Percentiles rank a stretch among this genome's conserved stretches.
Evolutionary conservation across 179 eudicot species (phyloP).

Genomic region (Beta macrorhiza): DNA sequence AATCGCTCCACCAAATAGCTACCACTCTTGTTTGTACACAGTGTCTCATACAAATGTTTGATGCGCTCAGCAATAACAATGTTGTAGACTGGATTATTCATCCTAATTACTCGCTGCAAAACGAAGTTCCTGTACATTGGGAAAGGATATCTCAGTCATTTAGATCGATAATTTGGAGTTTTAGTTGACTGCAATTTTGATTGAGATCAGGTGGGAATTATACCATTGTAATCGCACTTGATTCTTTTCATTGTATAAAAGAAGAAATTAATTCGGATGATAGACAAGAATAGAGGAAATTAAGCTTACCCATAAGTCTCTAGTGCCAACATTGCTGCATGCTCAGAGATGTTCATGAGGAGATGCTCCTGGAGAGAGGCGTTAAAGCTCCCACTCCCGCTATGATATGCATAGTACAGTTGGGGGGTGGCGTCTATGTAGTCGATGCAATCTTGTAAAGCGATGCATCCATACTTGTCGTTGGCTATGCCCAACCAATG

Average conservation of each 20-base stretch:
- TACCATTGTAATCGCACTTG: background rate
- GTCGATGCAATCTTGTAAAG: slow-evolving; percentile 18
- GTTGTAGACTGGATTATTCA: background rate
- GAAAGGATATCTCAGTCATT: background rate
- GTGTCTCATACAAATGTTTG: background rate
- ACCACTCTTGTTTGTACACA: slow-evolving; percentile 17
- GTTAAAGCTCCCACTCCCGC: background rate
- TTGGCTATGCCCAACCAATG: slow-evolving; percentile 9
- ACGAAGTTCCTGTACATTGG: slow-evolving; percentile 20
- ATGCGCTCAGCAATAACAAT: background rate
- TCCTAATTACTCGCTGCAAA: slow-evolving; percentile 20
- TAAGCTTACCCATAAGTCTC: slow-evolving; percentile 20
- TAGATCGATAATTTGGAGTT: no score
- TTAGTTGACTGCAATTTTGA: no score
- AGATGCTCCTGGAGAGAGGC: background rate
- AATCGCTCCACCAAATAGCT: slow-evolving; percentile 25
- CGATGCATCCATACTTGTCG: slow-evolving; percentile 21
- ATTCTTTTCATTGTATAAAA: background rate
- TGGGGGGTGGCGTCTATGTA: background rate
- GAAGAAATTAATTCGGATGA: background rate
- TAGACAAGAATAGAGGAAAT: background rate
- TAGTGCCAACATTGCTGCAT: background rate
- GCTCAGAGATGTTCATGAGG: background rate
- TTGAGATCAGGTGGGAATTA: no score
- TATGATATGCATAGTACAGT: background rate